Evolutionary conservation across 148 eudicot genomes (phyloP), one percentile per base, ranked within the genome.

Genomic region (Silene uniflora): DNA sequence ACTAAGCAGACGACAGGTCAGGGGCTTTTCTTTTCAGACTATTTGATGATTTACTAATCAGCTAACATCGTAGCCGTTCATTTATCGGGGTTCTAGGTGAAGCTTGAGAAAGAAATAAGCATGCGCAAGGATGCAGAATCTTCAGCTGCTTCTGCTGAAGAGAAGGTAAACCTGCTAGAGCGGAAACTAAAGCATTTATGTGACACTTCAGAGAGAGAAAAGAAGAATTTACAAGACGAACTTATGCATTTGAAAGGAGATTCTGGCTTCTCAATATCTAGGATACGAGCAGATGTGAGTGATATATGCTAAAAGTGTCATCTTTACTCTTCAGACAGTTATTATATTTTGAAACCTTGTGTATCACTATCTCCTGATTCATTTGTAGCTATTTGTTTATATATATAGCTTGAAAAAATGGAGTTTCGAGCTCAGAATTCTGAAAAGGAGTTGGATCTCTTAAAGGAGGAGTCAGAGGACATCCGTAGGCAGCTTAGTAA

Each of bases 261-360:
- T 76, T 86, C 97, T 75, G 87, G 88, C 75, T 77, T 86, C 73
- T 92, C 97, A 1, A 52, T 87, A 73, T 88, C 94, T 39, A 90
- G 96, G 86, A 84, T 87, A 32, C 78, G 76, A 79, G 87, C 88
- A 67, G 90, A 92, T 87, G 99, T 95, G 81, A 81, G 99, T 85
- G 74, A 72, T 61, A n/a, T 62, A 61, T 60, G 32, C 10, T 55
- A 4, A 17, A 54, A 12, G 68, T 25, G 17, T 21, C 72, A 24
- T 23, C 0, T 55, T 39, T 39, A 39, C 44, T 39, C 25, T 27
- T 59, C 32, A 22, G 11, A 73, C 27, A 47, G 25, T 25, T 62
- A 54, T 55, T 3, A 0, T 16, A 17, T 22, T 46, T 69, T 23
- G 11, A 39, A 46, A 16, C 12, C 72, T 17, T 62, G 59, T 79